phyloP scores from a whole-genome alignment of 306 rosid species.

The Lablab purpureus region DNA sequence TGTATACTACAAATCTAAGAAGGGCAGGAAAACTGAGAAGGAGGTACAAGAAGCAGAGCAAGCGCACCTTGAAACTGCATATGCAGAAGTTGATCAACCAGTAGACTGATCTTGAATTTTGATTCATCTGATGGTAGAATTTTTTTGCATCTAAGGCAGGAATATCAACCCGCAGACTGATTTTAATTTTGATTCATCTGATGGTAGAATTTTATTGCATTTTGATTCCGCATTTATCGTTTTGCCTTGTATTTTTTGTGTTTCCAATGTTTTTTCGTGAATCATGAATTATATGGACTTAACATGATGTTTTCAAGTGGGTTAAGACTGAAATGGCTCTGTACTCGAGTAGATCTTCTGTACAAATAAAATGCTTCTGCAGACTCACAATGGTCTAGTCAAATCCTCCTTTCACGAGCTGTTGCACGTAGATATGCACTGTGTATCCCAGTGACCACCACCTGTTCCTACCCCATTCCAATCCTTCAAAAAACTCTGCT shows the following conservation, averaged over 20 bases:
- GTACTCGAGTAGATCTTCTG: neutral
- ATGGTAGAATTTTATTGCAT: constrained; percentile 39
- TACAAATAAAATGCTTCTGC: constrained; percentile 9
- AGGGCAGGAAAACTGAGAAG: constrained; percentile 98
- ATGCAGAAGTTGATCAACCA: constrained; percentile 76
- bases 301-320: constrained; percentile 41
- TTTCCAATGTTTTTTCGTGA: constrained; percentile 31
- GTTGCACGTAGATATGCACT: neutral
- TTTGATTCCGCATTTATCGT: constrained; percentile 26
- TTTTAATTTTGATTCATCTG: constrained; percentile 34
- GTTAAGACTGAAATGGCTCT: constrained; percentile 38
- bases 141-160: constrained; percentile 58
- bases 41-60: constrained; percentile 96
- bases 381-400: neutral
- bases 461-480: neutral
- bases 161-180: constrained; percentile 62
- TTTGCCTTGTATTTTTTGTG: constrained; percentile 39
- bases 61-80: constrained; percentile 83
- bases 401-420: neutral
- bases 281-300: constrained; percentile 41
- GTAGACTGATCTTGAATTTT: constrained; percentile 50
- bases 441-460: neutral
- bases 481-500: neutral
- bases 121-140: constrained; percentile 40
- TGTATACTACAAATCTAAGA: constrained; percentile 95